These are phyloP conservation scores for Didymella arachidicola DNA, from an alignment of 2,329 filamentous ascomycete species.

Conservation along the genomic window DNA sequence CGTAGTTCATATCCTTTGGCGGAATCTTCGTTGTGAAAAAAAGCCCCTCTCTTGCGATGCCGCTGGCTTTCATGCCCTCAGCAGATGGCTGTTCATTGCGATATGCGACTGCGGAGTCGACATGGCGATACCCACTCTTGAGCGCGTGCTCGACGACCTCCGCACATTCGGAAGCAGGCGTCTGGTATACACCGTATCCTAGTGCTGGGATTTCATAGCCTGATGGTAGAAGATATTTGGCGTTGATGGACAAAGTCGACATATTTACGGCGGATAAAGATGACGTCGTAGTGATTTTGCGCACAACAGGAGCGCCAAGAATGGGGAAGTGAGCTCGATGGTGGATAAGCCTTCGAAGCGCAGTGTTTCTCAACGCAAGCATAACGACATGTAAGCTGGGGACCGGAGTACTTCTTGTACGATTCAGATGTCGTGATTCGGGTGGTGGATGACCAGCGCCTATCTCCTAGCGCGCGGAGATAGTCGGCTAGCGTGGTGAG, in stretches of 20 bases:
- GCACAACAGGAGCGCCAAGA: conserved; percentile 2
- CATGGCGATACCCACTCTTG: conserved; percentile 67
- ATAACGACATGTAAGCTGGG: conserved; percentile 1
- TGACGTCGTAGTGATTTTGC: conserved; percentile 38
- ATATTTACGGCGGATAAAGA: conserved; percentile 41
- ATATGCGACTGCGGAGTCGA: conserved; percentile 71
- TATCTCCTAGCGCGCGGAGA: conserved; percentile 1
- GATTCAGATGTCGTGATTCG: not conserved
- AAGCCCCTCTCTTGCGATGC: conserved; percentile 64
- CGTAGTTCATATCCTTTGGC: conserved; percentile 63
- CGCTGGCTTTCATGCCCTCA: conserved; percentile 65
- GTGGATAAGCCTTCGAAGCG: conserved; percentile 25
- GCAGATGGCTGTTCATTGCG: conserved; percentile 73
- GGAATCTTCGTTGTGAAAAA: conserved; percentile 78
- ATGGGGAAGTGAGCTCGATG: conserved; percentile 24
- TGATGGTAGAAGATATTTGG: conserved; percentile 63
- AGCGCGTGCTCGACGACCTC: conserved; percentile 67
- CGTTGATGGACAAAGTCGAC: conserved; percentile 55
- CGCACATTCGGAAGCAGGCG: conserved; percentile 64
- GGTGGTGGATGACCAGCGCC: not conserved
- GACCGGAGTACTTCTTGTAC: conserved; percentile 6
- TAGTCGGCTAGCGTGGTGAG: not conserved
- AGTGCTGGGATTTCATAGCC: conserved; percentile 68
- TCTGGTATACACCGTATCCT: conserved; percentile 63
- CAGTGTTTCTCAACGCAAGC: conserved; percentile 9